These are phyloP conservation scores for Fragaria iinumae DNA, from an alignment of 306 rosid genomes.

Conservation along the genomic window DNA sequence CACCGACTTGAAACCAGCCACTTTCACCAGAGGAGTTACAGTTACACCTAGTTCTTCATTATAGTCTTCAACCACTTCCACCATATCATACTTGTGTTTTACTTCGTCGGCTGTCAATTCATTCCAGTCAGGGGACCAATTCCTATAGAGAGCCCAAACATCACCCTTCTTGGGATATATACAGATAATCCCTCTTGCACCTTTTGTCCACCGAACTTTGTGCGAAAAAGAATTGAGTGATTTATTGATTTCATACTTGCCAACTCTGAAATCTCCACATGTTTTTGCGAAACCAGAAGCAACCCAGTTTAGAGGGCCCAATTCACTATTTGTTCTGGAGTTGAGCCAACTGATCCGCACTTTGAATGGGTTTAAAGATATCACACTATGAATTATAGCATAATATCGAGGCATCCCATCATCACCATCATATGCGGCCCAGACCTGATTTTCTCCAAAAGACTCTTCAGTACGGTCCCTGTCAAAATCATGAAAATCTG, in stretches of 20 bases:
- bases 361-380: conserved; percentile 65
- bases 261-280: conserved; percentile 67
- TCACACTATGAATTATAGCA: conserved; percentile 56
- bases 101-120: conserved; percentile 65
- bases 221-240: conserved; percentile 75
- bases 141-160: conserved; percentile 89
- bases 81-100: conserved; percentile 69
- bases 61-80: conserved; percentile 73
- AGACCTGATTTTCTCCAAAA: conserved; percentile 66
- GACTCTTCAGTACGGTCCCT: conserved; percentile 65
- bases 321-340: conserved; percentile 56
- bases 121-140: conserved; percentile 89
- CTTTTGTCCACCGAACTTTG: conserved; percentile 69
- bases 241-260: conserved; percentile 46
- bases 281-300: conserved; percentile 69
- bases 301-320: conserved; percentile 59
- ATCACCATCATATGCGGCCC: conserved; percentile 71
- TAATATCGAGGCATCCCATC: conserved; percentile 96
- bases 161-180: conserved; percentile 81
- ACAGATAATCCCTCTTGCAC: conserved; percentile 51
- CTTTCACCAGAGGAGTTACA: conserved; percentile 76
- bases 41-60: conserved; percentile 62
- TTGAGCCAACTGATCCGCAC: conserved; percentile 69
- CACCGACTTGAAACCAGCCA: conserved; percentile 82
- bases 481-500: conserved; percentile 87